phyloP scores from a whole-genome alignment of 257 asterid genomes.

The Thymus quinquecostatus region DNA sequence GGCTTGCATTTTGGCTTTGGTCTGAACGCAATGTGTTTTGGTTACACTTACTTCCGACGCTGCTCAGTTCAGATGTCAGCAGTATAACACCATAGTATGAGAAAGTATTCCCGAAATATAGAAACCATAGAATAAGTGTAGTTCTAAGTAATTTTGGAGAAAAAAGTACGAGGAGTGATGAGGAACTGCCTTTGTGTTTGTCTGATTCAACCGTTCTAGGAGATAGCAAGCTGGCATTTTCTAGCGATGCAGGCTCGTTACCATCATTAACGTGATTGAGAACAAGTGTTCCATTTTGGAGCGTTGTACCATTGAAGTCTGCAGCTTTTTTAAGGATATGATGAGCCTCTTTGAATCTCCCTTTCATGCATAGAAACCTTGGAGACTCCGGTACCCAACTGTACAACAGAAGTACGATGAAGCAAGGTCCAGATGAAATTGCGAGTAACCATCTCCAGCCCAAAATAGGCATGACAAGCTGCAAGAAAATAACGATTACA shows the following conservation, averaged over 20 bases:
- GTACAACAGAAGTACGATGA: conserved; percentile 43
- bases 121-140: conserved; percentile 64
- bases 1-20: conserved; percentile 38
- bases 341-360: conserved; percentile 49
- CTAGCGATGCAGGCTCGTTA: conserved; percentile 32
- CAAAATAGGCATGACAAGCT: conserved; percentile 51
- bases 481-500: conserved; percentile 20
- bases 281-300: conserved; percentile 44
- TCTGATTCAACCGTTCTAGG: conserved; percentile 11
- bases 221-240: conserved; percentile 36
- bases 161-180: conserved; percentile 47
- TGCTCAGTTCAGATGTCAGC: conserved; percentile 75
- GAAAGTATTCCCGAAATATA: conserved; percentile 65
- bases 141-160: conserved; percentile 51
- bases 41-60: conserved; percentile 54
- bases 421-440: conserved; percentile 48
- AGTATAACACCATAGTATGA: conserved; percentile 72
- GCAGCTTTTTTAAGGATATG: conserved; percentile 49
- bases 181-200: conserved; percentile 30
- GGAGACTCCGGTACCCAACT: conserved; percentile 53
- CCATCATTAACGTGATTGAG: conserved; percentile 32
- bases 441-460: conserved; percentile 62
- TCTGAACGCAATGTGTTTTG: conserved; percentile 26
- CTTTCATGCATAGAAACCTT: conserved; percentile 54
- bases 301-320: conserved; percentile 38